Percentiles rank a stretch among this genome's conserved stretches.
Conservation (phyloP, 768 basidiomycete genomes). For the Lactarius tabidus region DNA sequence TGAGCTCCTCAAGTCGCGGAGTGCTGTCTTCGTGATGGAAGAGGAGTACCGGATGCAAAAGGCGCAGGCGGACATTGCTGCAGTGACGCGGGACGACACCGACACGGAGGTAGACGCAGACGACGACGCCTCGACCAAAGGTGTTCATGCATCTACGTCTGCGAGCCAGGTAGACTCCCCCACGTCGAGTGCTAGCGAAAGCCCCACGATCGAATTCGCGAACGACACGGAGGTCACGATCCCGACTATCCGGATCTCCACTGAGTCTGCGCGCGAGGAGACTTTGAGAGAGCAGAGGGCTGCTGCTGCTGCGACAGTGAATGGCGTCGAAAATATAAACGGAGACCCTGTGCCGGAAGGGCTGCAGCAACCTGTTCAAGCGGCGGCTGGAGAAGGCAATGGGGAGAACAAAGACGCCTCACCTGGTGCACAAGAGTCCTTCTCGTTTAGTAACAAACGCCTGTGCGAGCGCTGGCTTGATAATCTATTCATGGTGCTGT, state of each 20-base stretch:
- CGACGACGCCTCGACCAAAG: constrained; percentile 70
- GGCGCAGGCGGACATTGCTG: constrained; percentile 63
- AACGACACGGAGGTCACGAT: constrained; percentile 35
- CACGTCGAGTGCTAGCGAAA: constrained; percentile 24
- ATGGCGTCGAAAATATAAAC: constrained; percentile 38
- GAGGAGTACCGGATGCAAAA: constrained; percentile 99
- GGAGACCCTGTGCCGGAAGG: constrained; percentile 29
- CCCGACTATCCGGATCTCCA: constrained; percentile 56
- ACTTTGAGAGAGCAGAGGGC: constrained; percentile 40
- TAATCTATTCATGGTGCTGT: constrained; percentile 96
- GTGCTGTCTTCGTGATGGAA: constrained; percentile 97
- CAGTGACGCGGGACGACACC: constrained; percentile 29
- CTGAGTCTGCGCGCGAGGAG: constrained; percentile 48
- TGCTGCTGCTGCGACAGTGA: constrained; percentile 38
- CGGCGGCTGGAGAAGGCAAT: constrained; percentile 35
- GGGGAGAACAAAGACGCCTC: constrained; percentile 29
- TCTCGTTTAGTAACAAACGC: constrained; percentile 94
- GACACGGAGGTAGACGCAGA: too few relatives aligned
- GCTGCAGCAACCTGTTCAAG: constrained; percentile 43
- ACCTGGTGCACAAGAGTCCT: constrained; percentile 48
- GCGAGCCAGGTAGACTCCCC: constrained; percentile 27
- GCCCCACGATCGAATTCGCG: constrained; percentile 29
- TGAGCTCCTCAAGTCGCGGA: constrained; percentile 92
- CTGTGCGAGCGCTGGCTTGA: constrained; percentile 97
- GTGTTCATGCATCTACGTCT: constrained; percentile 42